These are phyloP conservation scores for Aechmea fasciata DNA, from an alignment of 176 grass and related monocot species.

Conservation along the genomic window DNA sequence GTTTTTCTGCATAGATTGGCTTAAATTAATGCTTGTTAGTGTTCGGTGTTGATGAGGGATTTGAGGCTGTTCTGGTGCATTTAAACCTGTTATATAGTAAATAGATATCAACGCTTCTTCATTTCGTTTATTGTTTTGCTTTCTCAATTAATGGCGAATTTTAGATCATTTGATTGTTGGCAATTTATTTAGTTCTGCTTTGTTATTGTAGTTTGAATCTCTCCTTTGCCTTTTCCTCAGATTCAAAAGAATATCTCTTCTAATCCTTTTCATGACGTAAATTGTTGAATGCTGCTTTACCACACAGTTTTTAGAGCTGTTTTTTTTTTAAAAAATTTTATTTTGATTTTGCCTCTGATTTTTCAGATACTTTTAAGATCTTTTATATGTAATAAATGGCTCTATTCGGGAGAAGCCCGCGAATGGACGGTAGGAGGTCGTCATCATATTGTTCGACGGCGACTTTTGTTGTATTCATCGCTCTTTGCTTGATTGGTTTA, in stretches of 20 bases:
- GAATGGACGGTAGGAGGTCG: slow-evolving; percentile 29
- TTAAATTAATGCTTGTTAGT: neutral
- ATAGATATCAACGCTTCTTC: neutral
- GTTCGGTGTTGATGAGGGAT: slow-evolving; percentile 2
- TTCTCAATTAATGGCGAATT: neutral
- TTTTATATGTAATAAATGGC: slow-evolving; percentile 36
- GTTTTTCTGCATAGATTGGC: no score
- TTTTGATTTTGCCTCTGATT: neutral
- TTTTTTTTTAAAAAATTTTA: no score
- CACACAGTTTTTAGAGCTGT: no score
- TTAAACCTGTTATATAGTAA: neutral
- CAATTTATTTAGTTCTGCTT: neutral
- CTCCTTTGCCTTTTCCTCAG: neutral
- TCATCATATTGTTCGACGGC: slow-evolving; percentile 59
- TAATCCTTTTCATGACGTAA: neutral
- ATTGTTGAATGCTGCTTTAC: neutral
- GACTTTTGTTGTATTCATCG: slow-evolving; percentile 46
- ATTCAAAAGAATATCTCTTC: neutral
- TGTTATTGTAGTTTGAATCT: neutral
- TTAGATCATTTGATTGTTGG: neutral
- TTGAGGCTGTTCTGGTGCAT: slow-evolving; percentile 10
- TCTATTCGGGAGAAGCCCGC: slow-evolving; percentile 59
- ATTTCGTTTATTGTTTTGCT: no score
- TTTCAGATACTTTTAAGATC: neutral
- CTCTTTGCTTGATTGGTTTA: slow-evolving; percentile 66